Evolutionary conservation across 768 basidiomycete species (phyloP).

Genomic region (Imleria badia): DNA sequence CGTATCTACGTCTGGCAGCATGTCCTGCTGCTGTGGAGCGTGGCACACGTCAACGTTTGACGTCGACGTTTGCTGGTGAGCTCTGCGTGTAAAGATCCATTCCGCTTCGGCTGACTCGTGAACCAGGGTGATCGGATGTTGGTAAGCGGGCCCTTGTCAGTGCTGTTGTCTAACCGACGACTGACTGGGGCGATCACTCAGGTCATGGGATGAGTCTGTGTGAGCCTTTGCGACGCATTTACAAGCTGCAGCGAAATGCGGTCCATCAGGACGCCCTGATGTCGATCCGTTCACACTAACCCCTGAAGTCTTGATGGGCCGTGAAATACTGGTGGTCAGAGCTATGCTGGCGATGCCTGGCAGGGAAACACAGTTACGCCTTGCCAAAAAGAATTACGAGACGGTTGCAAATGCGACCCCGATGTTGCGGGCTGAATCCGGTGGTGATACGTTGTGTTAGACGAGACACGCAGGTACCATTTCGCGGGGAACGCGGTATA

Average conservation of each 20-base stretch:
- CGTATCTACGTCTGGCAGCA: constrained; percentile 72
- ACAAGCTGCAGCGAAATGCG: constrained; percentile 8
- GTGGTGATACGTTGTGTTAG: too few relatives aligned
- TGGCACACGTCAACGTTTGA: constrained; percentile 57
- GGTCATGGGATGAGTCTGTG: constrained; percentile 89
- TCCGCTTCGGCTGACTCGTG: not conserved
- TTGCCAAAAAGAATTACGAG: too few relatives aligned
- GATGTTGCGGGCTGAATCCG: constrained; percentile 30
- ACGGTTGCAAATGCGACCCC: constrained; percentile 65
- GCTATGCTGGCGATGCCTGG: constrained; percentile 58
- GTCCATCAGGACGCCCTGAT: constrained; percentile 32
- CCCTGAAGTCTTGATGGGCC: too few relatives aligned
- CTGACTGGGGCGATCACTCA: constrained; percentile 13
- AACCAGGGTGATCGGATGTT: constrained; percentile 76
- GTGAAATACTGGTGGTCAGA: constrained; percentile 77
- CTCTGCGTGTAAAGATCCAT: too few relatives aligned
- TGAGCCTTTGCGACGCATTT: constrained; percentile 28
- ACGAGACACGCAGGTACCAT: constrained; percentile 1
- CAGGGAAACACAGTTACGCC: too few relatives aligned
- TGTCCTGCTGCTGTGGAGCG: constrained; percentile 60
- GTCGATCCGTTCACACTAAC: constrained; percentile 54
- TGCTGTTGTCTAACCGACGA: not conserved
- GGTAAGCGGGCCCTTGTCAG: constrained; percentile 42
- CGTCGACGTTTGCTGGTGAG: too few relatives aligned
- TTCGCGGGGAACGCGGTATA: not conserved